These are phyloP conservation scores for Capillidium heterosporum DNA, from an alignment of 371 early-diverging fungal genomes.

Conservation along the genomic window DNA sequence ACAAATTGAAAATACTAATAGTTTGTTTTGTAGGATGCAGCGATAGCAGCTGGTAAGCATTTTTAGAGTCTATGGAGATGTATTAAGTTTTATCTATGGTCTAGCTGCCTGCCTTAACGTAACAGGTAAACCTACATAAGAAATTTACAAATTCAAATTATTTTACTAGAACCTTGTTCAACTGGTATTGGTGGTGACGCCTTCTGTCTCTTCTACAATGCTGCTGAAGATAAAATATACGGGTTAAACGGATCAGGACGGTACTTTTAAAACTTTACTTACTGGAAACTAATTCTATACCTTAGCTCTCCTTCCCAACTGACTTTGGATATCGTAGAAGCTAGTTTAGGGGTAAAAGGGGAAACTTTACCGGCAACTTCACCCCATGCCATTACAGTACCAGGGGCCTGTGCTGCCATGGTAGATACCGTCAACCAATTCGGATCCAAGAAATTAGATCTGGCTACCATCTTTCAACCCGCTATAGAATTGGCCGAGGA, in stretches of 20 bases:
- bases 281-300: neutral
- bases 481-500: constrained; percentile 52
- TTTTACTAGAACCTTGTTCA: constrained; percentile 44
- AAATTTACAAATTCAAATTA: neutral
- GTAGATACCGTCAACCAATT: constrained; percentile 43
- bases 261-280: constrained; percentile 8
- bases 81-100: neutral
- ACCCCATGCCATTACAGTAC: constrained; percentile 52
- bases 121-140: constrained; percentile 18
- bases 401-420: constrained; percentile 72
- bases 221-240: constrained; percentile 28
- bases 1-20: neutral
- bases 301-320: constrained; percentile 36
- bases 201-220: constrained; percentile 65
- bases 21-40: constrained; percentile 38
- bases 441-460: constrained; percentile 45
- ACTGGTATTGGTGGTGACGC: constrained; percentile 89
- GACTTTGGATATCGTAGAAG: constrained; percentile 23
- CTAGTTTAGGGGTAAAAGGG: constrained; percentile 14
- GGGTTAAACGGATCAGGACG: constrained; percentile 63
- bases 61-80: neutral
- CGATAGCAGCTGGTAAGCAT: constrained; percentile 41
- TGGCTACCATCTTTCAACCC: constrained; percentile 38
- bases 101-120: constrained; percentile 44
- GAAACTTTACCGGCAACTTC: constrained; percentile 20